Evolutionary conservation across 164 flowering plant genomes (phyloP), one percentile per base, ranked within the genome.

Genomic region (Buxus sempervirens): DNA sequence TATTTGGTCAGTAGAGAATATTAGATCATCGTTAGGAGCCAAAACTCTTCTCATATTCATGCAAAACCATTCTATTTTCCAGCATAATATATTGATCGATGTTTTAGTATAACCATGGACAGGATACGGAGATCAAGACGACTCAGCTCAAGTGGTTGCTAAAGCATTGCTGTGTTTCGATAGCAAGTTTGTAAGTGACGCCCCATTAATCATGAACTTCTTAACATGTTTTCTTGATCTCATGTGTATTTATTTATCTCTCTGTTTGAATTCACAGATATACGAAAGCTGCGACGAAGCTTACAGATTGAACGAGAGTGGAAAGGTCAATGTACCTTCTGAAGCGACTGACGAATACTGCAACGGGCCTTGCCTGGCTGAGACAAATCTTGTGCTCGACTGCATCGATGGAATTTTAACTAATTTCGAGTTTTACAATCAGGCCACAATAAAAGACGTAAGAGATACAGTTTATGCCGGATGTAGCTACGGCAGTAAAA

Each of bases 241-340:
- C n/a, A n/a, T n/a, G n/a, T n/a, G n/a, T n/a, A n/a, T n/a, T n/a
- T n/a, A n/a, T n/a, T n/a, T n/a, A n/a, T n/a, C n/a, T n/a, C n/a
- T n/a, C n/a, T n/a, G n/a, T n/a, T n/a, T n/a, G n/a, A n/a, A n/a
- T n/a, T 4, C n/a, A 53, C 70, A 94, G 98, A 78, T 91, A 4
- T 94, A 94, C 69, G 76, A 74, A 60, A 80, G 82, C 59, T 94
- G 97, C 65, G 83, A 83, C n/a, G 90, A 91, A 54, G 64, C 83
- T 0, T 90, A 78, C 68, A 83, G 96, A 75, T 65, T 91, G 76
- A 80, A 71, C 0, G 78, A 66, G 65, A 79, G 70, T 8, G 96
- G 98, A 22, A 66, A 83, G 58, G 68, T 94, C 32, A 60, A 89
- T 25, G 88, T 94, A 23, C 84, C 93, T 45, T 70, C 28, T 2